A percentile compares a stretch with the other conserved stretches of the same genome.
These are phyloP conservation scores for Lichtheimia ornata DNA, from an alignment of 371 early-diverging fungal species.

Conservation along the genomic window DNA sequence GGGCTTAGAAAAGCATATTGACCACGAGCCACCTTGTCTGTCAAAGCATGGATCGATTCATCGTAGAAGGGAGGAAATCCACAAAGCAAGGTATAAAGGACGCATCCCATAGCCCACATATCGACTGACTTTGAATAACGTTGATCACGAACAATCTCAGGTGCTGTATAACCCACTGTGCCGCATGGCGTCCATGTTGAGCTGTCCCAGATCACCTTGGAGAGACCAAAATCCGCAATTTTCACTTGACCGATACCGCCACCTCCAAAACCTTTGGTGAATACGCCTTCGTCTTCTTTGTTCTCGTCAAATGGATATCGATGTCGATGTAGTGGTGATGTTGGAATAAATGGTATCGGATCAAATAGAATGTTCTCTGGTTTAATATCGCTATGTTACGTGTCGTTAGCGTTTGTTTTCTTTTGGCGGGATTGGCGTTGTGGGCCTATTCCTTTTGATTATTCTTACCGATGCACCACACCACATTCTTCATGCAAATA, in stretches of 20 bases:
- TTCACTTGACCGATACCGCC: conserved; percentile 84
- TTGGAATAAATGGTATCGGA: conserved; percentile 67
- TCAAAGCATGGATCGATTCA: conserved; percentile 73
- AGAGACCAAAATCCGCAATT: conserved; percentile 86
- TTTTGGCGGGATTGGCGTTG: not conserved
- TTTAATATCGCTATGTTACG: conserved; percentile 79
- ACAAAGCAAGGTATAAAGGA: conserved; percentile 86
- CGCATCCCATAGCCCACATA: conserved; percentile 94
- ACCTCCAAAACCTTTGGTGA: conserved; percentile 72
- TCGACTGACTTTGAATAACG: conserved; percentile 85
- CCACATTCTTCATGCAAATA: conserved; percentile 88
- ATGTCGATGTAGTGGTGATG: conserved; percentile 21
- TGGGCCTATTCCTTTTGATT: not conserved
- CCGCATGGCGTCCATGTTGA: conserved; percentile 90
- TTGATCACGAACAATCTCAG: conserved; percentile 85
- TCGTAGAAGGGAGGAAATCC: conserved; percentile 93
- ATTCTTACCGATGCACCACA: conserved; percentile 77
- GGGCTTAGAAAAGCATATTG: conserved; percentile 78
- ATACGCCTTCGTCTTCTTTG: conserved; percentile 75
- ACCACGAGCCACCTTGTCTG: conserved; percentile 77
- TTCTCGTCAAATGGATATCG: conserved; percentile 48
- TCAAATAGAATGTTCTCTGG: conserved; percentile 93
- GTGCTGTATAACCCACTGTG: conserved; percentile 91
- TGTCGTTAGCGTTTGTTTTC: conserved; percentile 4
- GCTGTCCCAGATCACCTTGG: conserved; percentile 81